Evolutionary conservation across 2,329 filamentous ascomycete genomes (phyloP).

Genomic region (Scedosporium minutisporum): DNA sequence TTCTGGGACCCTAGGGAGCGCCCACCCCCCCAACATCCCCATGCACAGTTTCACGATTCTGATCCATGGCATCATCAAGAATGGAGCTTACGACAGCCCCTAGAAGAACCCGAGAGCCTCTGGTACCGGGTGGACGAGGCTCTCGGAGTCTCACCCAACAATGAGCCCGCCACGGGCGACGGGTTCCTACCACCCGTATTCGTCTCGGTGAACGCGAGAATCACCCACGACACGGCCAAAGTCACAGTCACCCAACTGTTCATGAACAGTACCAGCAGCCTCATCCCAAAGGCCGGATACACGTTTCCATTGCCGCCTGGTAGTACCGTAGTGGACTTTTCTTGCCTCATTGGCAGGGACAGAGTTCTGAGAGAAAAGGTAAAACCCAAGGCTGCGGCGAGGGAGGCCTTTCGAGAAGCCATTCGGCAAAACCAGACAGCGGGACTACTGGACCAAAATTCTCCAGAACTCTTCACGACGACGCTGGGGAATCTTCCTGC

Average conservation of each 20-base stretch:
- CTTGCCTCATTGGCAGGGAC: background rate
- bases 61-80: too few relatives aligned
- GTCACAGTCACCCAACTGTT: conserved; percentile 8
- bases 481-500: background rate
- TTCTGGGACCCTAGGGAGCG: too few relatives aligned
- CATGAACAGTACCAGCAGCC: background rate
- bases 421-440: background rate
- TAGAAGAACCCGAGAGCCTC: too few relatives aligned
- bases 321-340: background rate
- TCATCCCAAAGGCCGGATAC: background rate
- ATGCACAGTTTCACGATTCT: too few relatives aligned
- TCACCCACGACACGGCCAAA: too few relatives aligned
- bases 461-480: background rate
- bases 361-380: background rate
- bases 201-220: too few relatives aligned
- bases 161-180: too few relatives aligned
- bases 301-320: background rate
- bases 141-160: too few relatives aligned
- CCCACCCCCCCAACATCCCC: too few relatives aligned
- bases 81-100: too few relatives aligned
- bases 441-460: background rate
- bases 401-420: background rate
- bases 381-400: background rate
- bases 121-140: too few relatives aligned
- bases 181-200: too few relatives aligned